Base-by-base conservation (phyloP, 2,329 filamentous ascomycete genomes). In the Apiospora hydei region DNA sequence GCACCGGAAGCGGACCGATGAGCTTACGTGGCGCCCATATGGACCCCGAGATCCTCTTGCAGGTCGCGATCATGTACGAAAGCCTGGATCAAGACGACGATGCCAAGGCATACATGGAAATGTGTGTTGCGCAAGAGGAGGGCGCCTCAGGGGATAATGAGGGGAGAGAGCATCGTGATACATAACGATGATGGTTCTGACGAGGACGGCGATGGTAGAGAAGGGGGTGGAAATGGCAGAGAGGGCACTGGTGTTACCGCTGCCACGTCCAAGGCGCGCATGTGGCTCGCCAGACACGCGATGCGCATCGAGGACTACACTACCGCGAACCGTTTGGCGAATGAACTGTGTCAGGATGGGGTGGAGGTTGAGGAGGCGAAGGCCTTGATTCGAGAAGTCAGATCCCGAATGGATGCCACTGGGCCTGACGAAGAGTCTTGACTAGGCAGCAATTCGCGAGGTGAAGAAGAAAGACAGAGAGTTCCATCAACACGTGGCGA, bases 361-460 rank as follows among this genome's bases (percentile, higher is more conserved):
- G 92, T 97, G 38, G 96, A 98, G 82, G 94, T 98, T 2, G 96
- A 99, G 81, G 96, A 99, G 82, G 96, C 96, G 41, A 98, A 98
- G 84, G 94, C 95, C 4, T 85, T 98, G 76, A 93, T 98, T 74
- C 89, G 94, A 73, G 96, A 98, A 81, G 92, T 97, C 16, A 88
- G 95, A 76, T 93, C 93, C 5, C 89, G 93, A 75, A 88, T 95
- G 82, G 93, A 94, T 69, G 83, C 77, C 69, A 75, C 71, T 70
- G 75, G 71, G 34, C 46, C 43, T 30, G 66, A 46, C n/a, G 44
- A 47, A 13, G 66, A 30, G 10, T n/a, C 34, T 41, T 64, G 34
- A 64, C n/a, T 34, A 10, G 57, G 57, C 30, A 64, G 21, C 34
- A 64, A 41, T 41, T 41, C 41, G 57, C 57, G 57, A 64, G 4